A percentile compares a stretch with the other conserved stretches of the same genome.
Evolutionary conservation across 768 basidiomycete genomes (phyloP).

Genomic region (Coprinopsis marcescibilis): DNA sequence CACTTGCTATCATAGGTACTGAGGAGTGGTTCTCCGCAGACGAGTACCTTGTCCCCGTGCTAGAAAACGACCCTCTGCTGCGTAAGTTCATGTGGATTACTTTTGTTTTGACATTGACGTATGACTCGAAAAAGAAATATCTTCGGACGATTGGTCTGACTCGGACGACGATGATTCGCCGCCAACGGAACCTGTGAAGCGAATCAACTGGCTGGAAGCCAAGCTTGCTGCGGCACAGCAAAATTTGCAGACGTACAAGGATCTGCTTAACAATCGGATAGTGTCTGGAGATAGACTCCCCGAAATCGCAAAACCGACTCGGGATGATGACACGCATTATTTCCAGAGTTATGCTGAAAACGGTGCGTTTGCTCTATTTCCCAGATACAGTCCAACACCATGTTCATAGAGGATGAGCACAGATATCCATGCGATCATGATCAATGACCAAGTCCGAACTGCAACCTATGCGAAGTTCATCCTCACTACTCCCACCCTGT

Average conservation of each 20-base stretch:
- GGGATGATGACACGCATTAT: slow-evolving; percentile 92
- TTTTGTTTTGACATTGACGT: slow-evolving; percentile 1
- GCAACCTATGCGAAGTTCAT: slow-evolving; percentile 92
- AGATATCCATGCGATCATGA: slow-evolving; percentile 97
- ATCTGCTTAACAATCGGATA: slow-evolving; percentile 48
- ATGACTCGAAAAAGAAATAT: slow-evolving; percentile 44
- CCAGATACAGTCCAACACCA: neutral
- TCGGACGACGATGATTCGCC: slow-evolving; percentile 54
- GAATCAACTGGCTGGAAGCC: slow-evolving; percentile 54
- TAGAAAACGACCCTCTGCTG: slow-evolving; percentile 86
- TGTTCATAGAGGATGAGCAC: neutral
- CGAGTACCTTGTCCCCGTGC: slow-evolving; percentile 71
- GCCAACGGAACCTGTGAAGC: slow-evolving; percentile 29
- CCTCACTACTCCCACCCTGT: slow-evolving; percentile 71
- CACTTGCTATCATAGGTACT: slow-evolving; percentile 43
- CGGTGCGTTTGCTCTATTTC: slow-evolving; percentile 40
- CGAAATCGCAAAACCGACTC: slow-evolving; percentile 19
- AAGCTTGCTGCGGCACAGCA: slow-evolving; percentile 54
- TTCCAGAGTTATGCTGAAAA: slow-evolving; percentile 88
- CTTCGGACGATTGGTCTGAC: slow-evolving; percentile 71
- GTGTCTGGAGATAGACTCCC: slow-evolving; percentile 36
- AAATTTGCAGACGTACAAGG: slow-evolving; percentile 58
- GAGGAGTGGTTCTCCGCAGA: slow-evolving; percentile 70
- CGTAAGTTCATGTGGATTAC: slow-evolving; percentile 46
- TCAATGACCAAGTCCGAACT: slow-evolving; percentile 91